Conservation (phyloP, 108 stramenopile species). For the Hondaea fermentalgiana region DNA sequence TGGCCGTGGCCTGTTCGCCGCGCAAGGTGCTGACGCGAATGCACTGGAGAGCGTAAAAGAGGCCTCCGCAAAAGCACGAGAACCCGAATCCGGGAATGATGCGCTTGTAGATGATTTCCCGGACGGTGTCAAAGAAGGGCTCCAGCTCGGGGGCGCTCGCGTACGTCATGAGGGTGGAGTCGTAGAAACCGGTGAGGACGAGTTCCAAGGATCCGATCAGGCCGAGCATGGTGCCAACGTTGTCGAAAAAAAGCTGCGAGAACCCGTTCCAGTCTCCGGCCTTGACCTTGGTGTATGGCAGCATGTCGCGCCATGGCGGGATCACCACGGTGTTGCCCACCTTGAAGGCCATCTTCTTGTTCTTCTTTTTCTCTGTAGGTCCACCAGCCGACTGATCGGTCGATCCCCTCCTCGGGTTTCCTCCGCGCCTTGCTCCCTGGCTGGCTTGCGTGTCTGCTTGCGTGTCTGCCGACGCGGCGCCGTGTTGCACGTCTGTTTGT, state of each 20-base stretch:
- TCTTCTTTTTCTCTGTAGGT: no score
- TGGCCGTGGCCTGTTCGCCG: conserved; percentile 38
- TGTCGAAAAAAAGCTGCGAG: conserved; percentile 60
- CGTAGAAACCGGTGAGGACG: neutral
- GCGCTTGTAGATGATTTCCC: conserved; percentile 43
- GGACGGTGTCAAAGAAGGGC: conserved; percentile 4
- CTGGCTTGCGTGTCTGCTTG: no score
- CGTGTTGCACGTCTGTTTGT: no score
- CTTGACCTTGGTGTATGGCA: neutral
- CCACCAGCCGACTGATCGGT: no score
- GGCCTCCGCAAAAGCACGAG: conserved; percentile 46
- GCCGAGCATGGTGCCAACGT: conserved; percentile 56
- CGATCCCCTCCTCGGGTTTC: no score
- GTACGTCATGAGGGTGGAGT: neutral
- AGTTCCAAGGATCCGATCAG: conserved; percentile 23
- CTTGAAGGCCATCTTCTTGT: neutral
- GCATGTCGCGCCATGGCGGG: neutral
- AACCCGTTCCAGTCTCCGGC: conserved; percentile 44
- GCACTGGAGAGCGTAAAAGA: conserved; percentile 50
- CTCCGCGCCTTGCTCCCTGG: no score
- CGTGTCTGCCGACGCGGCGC: no score
- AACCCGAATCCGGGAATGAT: conserved; percentile 60
- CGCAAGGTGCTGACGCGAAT: conserved; percentile 34
- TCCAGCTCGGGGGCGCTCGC: neutral
- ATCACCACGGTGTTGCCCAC: neutral